Conservation (phyloP, 1,284 basidiomycete genomes). For the Cryptococcus neoformans region DNA sequence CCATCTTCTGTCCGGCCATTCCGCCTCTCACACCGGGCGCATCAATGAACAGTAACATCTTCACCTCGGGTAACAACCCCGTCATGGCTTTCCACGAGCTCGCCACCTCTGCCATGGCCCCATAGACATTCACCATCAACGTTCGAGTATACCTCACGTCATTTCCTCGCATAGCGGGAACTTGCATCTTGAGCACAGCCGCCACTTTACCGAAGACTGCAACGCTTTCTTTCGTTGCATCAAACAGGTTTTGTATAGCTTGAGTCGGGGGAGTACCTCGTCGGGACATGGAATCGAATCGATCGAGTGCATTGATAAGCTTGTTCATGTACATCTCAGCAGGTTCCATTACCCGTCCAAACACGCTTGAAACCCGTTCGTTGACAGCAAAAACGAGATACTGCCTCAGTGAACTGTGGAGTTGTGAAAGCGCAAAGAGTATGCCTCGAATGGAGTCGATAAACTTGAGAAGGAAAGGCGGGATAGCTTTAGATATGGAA, state of each 20-base stretch:
- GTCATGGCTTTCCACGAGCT: constrained; percentile 78
- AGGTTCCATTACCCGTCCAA: constrained; percentile 79
- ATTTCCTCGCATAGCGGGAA: constrained; percentile 60
- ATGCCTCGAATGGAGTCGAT: constrained; percentile 88
- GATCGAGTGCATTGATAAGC: constrained; percentile 84
- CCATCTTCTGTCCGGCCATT: constrained; percentile 28
- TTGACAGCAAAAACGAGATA: constrained; percentile 83
- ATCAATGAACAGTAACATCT: constrained; percentile 59
- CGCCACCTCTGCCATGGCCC: constrained; percentile 83
- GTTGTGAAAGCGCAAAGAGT: constrained; percentile 87
- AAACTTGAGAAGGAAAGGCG: constrained; percentile 67
- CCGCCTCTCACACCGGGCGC: background rate
- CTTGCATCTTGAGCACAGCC: constrained; percentile 74
- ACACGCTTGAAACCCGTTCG: constrained; percentile 75
- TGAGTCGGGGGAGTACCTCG: constrained; percentile 59
- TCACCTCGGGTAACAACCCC: constrained; percentile 68
- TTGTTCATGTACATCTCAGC: constrained; percentile 77
- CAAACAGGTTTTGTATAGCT: constrained; percentile 74
- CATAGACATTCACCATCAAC: constrained; percentile 83
- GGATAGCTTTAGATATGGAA: constrained; percentile 66
- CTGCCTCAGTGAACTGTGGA: constrained; percentile 85
- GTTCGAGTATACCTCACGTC: constrained; percentile 87
- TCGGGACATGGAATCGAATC: constrained; percentile 81
- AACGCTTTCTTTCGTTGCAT: constrained; percentile 81
- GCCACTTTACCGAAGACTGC: constrained; percentile 83